These are phyloP conservation scores for Solanum virginianum DNA, from an alignment of 257 asterid species.

Conservation along the genomic window DNA sequence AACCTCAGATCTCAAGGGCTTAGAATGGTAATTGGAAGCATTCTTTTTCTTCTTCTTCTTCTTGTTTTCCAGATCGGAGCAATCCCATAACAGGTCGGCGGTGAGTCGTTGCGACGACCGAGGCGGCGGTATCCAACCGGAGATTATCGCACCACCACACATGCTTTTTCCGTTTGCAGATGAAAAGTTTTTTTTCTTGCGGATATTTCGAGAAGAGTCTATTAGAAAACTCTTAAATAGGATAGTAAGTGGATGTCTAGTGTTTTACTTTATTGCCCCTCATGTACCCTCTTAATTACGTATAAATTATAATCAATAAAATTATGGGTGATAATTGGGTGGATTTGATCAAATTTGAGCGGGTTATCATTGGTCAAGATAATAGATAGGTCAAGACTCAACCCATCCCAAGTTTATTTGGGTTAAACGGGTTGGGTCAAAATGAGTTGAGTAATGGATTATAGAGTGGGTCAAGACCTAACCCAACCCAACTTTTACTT, in stretches of 20 bases:
- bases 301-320: too few species aligned
- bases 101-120: slow-evolving; percentile 57
- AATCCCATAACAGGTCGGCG: slow-evolving; percentile 70
- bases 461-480: too few species aligned
- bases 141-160: slow-evolving; percentile 93
- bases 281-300: background rate
- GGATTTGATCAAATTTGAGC: too few species aligned
- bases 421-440: too few species aligned
- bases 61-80: slow-evolving; percentile 13
- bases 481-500: too few species aligned
- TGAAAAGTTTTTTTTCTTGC: background rate
- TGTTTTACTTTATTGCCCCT: background rate
- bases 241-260: background rate
- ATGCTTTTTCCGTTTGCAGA: slow-evolving; percentile 6
- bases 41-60: slow-evolving; percentile 17
- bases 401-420: too few species aligned
- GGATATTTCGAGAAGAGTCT: background rate
- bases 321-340: too few species aligned
- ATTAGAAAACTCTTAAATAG: background rate
- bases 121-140: slow-evolving; percentile 41
- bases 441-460: too few species aligned
- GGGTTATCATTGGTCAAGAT: too few species aligned
- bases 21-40: slow-evolving; percentile 20
- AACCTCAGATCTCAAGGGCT: slow-evolving; percentile 45
- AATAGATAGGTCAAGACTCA: too few species aligned